phyloP scores from a whole-genome alignment of 768 basidiomycete genomes.

The Clavulina sp. region DNA sequence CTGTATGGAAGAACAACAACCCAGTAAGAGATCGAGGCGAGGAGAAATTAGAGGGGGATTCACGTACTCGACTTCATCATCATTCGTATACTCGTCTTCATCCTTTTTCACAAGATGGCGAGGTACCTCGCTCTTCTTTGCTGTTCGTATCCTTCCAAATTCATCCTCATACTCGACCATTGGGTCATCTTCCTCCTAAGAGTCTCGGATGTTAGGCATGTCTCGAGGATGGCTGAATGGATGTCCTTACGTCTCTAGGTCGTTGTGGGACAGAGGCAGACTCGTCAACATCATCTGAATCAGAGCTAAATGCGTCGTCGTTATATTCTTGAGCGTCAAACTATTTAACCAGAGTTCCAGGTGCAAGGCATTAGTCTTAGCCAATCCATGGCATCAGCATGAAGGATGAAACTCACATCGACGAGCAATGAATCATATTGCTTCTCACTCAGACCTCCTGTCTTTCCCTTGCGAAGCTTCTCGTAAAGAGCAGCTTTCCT shows the following conservation, averaged over 20 bases:
- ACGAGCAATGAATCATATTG: slow-evolving; percentile 59
- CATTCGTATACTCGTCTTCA: slow-evolving; percentile 31
- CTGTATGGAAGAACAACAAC: slow-evolving; percentile 18
- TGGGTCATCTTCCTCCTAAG: slow-evolving; percentile 34
- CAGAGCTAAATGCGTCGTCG: neutral
- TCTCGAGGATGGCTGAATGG: too few relatives aligned
- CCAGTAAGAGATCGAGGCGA: neutral
- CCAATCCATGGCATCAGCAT: neutral
- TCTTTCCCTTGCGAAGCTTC: slow-evolving; percentile 57
- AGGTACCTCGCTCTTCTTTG: slow-evolving; percentile 58
- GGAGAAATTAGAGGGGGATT: slow-evolving; percentile 8
- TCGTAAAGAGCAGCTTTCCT: slow-evolving; percentile 70
- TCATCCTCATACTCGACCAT: slow-evolving; percentile 77
- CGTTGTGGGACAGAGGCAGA: slow-evolving; percentile 44
- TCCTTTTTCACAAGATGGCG: slow-evolving; percentile 31
- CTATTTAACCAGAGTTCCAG: neutral
- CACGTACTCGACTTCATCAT: slow-evolving; percentile 14
- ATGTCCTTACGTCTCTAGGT: slow-evolving; percentile 2
- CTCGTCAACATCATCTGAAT: slow-evolving; percentile 44
- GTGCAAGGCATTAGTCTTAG: neutral
- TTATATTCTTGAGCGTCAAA: neutral
- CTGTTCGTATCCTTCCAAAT: slow-evolving; percentile 59
- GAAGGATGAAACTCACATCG: slow-evolving; percentile 39
- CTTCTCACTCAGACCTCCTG: slow-evolving; percentile 55
- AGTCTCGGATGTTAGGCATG: too few relatives aligned